These are phyloP conservation scores for Phytophthora pistaciae DNA, from an alignment of 352 stramenopile species.

Conservation along the genomic window DNA sequence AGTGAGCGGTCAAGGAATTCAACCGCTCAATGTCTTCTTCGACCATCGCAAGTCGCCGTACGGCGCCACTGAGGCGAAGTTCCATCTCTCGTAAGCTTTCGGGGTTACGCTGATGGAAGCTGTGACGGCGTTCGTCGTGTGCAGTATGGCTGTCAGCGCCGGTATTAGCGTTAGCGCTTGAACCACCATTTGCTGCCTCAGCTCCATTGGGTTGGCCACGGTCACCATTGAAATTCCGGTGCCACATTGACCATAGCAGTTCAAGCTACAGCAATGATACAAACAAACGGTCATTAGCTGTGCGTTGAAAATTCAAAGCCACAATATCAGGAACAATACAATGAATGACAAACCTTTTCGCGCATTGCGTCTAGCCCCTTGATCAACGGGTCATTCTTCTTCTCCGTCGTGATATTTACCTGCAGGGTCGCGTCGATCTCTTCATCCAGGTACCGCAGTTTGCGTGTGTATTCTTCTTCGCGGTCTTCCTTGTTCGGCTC, in stretches of 20 bases:
- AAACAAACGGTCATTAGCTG: neutral
- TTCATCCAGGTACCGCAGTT: constrained; percentile 72
- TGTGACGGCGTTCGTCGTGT: constrained; percentile 20
- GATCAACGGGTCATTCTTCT: constrained; percentile 82
- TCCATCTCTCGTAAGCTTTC: constrained; percentile 66
- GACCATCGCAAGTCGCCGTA: constrained; percentile 59
- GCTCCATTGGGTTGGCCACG: constrained; percentile 13
- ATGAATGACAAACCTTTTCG: constrained; percentile 56
- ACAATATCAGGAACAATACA: neutral
- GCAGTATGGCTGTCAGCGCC: constrained; percentile 11
- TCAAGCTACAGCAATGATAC: constrained; percentile 42
- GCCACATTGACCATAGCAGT: constrained; percentile 69
- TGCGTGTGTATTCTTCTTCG: constrained; percentile 61
- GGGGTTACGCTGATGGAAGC: constrained; percentile 28
- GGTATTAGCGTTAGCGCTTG: neutral
- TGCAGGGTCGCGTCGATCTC: constrained; percentile 73
- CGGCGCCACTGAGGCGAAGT: constrained; percentile 63
- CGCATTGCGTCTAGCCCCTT: constrained; percentile 72
- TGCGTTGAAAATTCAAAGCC: neutral
- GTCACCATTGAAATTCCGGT: constrained; percentile 65
- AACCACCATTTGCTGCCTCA: neutral
- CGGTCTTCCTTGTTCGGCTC: constrained; percentile 39
- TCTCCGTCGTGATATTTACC: constrained; percentile 74
- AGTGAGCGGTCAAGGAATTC: constrained; percentile 32
- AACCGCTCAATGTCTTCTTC: constrained; percentile 77